phyloP scores from a whole-genome alignment of 768 basidiomycete species.

The Tulasnella sp. region DNA sequence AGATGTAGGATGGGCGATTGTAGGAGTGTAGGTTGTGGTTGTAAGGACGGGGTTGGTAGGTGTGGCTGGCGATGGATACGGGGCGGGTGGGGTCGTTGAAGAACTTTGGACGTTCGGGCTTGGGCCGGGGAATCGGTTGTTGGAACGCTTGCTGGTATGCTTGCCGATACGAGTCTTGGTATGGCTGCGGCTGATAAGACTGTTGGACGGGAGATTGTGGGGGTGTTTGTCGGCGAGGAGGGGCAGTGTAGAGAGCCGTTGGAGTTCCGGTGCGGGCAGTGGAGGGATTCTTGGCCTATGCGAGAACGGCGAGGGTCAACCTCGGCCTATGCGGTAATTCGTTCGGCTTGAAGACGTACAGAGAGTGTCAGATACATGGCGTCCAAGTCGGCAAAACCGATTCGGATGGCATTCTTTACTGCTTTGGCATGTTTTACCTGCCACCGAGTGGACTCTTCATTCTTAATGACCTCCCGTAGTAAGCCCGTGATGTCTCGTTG shows the following conservation, averaged over 20 bases:
- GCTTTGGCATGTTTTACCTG: slow-evolving; percentile 12
- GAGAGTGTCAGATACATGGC: slow-evolving; percentile 13
- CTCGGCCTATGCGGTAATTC: no score
- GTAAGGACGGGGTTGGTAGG: no score
- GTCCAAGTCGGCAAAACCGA: slow-evolving; percentile 14
- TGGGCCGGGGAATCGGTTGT: neutral
- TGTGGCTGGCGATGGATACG: no score
- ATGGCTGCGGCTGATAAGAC: neutral
- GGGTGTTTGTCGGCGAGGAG: neutral
- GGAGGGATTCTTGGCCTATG: no score
- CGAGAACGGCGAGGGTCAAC: no score
- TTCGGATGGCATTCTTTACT: slow-evolving; percentile 14
- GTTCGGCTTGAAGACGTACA: slow-evolving; percentile 5
- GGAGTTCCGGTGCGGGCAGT: no score
- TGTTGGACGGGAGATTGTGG: neutral
- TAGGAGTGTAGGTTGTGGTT: no score
- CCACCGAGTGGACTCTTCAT: slow-evolving; percentile 13
- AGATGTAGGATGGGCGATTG: no score
- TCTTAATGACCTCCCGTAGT: slow-evolving; percentile 11
- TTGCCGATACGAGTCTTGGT: neutral
- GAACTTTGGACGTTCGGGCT: neutral
- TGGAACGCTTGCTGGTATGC: no score
- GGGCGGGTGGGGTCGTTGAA: neutral
- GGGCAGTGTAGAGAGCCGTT: neutral
- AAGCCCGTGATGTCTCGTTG: slow-evolving; percentile 14